Percentiles rank a stretch among this genome's conserved stretches.
These are phyloP conservation scores for Phytophthora meadii DNA, from an alignment of 352 stramenopile species.

Conservation along the genomic window DNA sequence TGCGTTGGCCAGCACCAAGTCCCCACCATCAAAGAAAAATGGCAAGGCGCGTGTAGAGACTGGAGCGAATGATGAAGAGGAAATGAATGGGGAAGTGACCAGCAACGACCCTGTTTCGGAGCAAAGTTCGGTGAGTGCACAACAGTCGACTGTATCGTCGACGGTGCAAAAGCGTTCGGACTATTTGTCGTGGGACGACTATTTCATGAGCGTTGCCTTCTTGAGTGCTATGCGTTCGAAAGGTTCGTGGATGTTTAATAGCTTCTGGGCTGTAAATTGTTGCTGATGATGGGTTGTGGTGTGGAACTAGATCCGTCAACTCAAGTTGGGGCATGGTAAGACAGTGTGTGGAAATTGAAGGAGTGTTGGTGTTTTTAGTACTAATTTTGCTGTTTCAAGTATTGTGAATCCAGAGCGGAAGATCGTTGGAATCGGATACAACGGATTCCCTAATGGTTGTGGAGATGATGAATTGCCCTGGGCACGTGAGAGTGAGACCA, in stretches of 20 bases:
- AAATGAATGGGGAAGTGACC: not conserved
- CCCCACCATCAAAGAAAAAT: slow-evolving; percentile 13
- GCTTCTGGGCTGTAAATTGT: slow-evolving; percentile 1
- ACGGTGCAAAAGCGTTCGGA: slow-evolving; percentile 71
- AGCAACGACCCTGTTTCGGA: slow-evolving; percentile 6
- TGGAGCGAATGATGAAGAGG: not conserved
- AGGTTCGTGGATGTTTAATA: slow-evolving; percentile 49
- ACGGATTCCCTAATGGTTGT: slow-evolving; percentile 97
- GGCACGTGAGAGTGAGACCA: slow-evolving; percentile 71
- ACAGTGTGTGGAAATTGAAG: not conserved
- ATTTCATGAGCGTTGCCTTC: slow-evolving; percentile 99
- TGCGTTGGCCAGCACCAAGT: slow-evolving; percentile 27
- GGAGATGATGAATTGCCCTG: slow-evolving; percentile 96
- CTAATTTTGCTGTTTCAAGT: slow-evolving; percentile 29
- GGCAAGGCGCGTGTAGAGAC: slow-evolving; percentile 3
- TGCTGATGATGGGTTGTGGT: not conserved
- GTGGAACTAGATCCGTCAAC: slow-evolving; percentile 92
- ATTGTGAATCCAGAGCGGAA: slow-evolving; percentile 97
- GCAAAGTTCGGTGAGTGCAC: slow-evolving; percentile 1
- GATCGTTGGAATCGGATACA: slow-evolving; percentile 99
- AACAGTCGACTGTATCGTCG: not conserved
- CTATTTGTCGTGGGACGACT: slow-evolving; percentile 98
- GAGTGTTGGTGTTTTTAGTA: not conserved
- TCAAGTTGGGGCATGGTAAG: slow-evolving; percentile 96
- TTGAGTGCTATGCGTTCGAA: slow-evolving; percentile 99